These are phyloP conservation scores for Aureobasidium sp. DNA, from an alignment of 2,329 filamentous ascomycete genomes.

Conservation along the genomic window DNA sequence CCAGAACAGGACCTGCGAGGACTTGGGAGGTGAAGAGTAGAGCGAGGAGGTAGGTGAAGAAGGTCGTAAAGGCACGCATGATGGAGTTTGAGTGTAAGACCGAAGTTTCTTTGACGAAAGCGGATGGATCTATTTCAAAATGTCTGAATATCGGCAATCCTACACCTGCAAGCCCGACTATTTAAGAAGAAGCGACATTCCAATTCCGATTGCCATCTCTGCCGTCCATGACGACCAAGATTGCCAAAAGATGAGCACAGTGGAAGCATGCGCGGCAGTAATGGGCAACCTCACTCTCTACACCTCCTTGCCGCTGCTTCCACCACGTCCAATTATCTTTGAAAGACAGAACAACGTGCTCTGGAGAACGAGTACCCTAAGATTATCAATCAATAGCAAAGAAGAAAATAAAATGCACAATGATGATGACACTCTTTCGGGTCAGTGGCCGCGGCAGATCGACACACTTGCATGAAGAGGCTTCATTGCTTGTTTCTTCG, in stretches of 20 bases:
- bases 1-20: background rate
- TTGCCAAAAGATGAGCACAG: background rate
- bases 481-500: background rate
- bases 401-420: background rate
- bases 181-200: background rate
- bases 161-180: background rate
- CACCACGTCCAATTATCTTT: background rate
- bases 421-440: slow-evolving; percentile 6
- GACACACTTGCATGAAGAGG: background rate
- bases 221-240: background rate
- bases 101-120: background rate
- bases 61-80: background rate
- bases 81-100: background rate
- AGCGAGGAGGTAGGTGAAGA: background rate
- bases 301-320: background rate
- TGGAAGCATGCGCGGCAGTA: background rate
- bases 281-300: background rate
- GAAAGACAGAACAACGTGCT: background rate
- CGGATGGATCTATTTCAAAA: background rate
- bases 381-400: background rate
- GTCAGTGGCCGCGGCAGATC: background rate
- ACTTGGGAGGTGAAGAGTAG: background rate
- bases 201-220: background rate
- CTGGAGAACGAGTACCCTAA: background rate
- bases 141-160: background rate